Percentiles rank a stretch among this genome's conserved stretches.
These are phyloP conservation scores for Backusella liffmaniae DNA, from an alignment of 192 early-diverging fungal species.

Conservation along the genomic window DNA sequence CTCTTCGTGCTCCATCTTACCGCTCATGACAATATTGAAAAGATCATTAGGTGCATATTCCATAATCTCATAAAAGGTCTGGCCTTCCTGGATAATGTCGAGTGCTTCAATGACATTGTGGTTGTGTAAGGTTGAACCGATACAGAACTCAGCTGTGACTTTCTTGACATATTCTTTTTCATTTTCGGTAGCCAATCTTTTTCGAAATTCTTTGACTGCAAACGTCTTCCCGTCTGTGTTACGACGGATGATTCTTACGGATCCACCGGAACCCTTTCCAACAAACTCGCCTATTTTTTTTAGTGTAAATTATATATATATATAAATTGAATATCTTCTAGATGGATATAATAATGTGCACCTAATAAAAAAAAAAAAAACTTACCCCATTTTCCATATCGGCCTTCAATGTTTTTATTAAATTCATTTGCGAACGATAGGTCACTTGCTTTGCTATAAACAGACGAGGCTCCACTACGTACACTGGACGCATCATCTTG, in stretches of 20 bases:
- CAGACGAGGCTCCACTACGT: neutral
- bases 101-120: conserved; percentile 77
- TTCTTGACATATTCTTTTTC: conserved; percentile 82
- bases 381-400: conserved; percentile 43
- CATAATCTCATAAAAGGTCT: conserved; percentile 73
- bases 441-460: conserved; percentile 20
- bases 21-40: conserved; percentile 75
- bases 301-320: neutral
- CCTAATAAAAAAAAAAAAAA: neutral
- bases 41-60: conserved; percentile 94
- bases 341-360: neutral
- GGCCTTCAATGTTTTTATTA: conserved; percentile 31
- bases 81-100: conserved; percentile 72
- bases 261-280: conserved; percentile 72
- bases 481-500: neutral
- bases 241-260: conserved; percentile 66
- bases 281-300: conserved; percentile 36
- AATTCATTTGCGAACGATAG: conserved; percentile 36
- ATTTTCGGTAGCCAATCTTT: conserved; percentile 58
- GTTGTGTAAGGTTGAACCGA: conserved; percentile 79
- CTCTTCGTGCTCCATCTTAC: conserved; percentile 69
- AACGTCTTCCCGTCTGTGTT: conserved; percentile 61
- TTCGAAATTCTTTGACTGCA: conserved; percentile 84
- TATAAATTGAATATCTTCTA: neutral
- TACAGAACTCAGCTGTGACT: conserved; percentile 84